Conservation (phyloP, 106 monocot species). For the Apostasia shenzhenica region DNA sequence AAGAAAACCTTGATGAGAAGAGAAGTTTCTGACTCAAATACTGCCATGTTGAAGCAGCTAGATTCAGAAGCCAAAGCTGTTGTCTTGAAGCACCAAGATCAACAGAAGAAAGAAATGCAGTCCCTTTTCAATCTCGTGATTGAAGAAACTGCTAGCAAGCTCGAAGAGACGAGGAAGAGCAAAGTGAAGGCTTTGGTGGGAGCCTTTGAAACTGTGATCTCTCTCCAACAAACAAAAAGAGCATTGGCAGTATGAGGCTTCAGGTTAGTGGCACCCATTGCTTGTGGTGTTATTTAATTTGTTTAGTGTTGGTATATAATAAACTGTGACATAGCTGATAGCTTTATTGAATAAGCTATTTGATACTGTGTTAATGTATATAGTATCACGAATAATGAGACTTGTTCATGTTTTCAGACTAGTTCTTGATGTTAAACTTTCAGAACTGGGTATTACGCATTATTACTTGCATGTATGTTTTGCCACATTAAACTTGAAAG, state of each 20-base stretch:
- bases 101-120: constrained; percentile 42
- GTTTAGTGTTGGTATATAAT: too few species aligned
- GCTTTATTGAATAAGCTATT: too few species aligned
- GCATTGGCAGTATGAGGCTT: constrained; percentile 7
- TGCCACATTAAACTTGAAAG: too few species aligned
- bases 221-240: constrained; percentile 67
- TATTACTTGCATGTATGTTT: too few species aligned
- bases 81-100: constrained; percentile 50
- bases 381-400: too few species aligned
- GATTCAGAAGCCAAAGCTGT: constrained; percentile 20
- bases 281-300: too few species aligned
- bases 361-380: too few species aligned
- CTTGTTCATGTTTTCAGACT: too few species aligned
- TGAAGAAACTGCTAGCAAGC: constrained; percentile 73
- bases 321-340: too few species aligned
- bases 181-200: constrained; percentile 97
- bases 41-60: constrained; percentile 1
- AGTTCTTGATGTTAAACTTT: too few species aligned
- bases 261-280: not conserved
- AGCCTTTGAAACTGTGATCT: constrained; percentile 94
- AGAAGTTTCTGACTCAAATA: not conserved
- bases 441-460: too few species aligned
- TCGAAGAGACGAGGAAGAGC: constrained; percentile 71
- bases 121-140: constrained; percentile 77
- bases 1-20: constrained; percentile 35